Evolutionary conservation across 352 stramenopile species (phyloP), one percentile per base, ranked within the genome.

Genomic region (Phytophthora meadii): DNA sequence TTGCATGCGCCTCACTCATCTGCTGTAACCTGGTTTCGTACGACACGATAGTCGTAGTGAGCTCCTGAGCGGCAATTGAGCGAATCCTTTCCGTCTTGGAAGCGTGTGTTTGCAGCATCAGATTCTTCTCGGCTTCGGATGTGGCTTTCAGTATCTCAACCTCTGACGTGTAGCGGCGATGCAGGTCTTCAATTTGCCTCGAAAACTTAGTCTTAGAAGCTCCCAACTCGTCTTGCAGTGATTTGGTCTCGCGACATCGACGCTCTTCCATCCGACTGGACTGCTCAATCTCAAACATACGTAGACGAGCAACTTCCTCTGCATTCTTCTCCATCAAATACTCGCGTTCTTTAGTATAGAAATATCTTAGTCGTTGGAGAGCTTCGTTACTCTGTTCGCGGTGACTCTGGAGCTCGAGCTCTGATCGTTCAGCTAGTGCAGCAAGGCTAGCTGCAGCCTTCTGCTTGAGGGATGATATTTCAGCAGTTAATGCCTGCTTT

Each of bases 261-360:
- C 65, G 47, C 11, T 37, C 32, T 53, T 76, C 67, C 30, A 78
- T 55, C 34, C 57, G 63, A 6, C 51, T 53, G n/a, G 72, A 60
- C 41, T 81, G 72, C 1, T 84, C 76, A 12, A 73, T 73, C 37
- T 61, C 50, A 7, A 66, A 32, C 51, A 79, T 77, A 3, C 59
- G 58, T 19, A 79, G 40, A 4, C 70, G 47, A 22, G 59, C 49
- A 34, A 60, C 65, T 47, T 76, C 70, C 17, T 79, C 63, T 14
- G 34, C 45, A 25, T 57, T 37, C 19, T 68, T 61, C n/a, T 70
- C 56, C 6, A 61, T 19, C 14, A 83, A 37, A n/a, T 54, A 49
- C 10, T 54, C 36, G 15, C 36, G 63, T 42, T 86, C 70, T 12
- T 17, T 40, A 14, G 50, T 14, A 22, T 75, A 70, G 8, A 68